These are phyloP conservation scores for Paxillus rubicundulus DNA, from an alignment of 768 basidiomycete genomes.

Conservation along the genomic window DNA sequence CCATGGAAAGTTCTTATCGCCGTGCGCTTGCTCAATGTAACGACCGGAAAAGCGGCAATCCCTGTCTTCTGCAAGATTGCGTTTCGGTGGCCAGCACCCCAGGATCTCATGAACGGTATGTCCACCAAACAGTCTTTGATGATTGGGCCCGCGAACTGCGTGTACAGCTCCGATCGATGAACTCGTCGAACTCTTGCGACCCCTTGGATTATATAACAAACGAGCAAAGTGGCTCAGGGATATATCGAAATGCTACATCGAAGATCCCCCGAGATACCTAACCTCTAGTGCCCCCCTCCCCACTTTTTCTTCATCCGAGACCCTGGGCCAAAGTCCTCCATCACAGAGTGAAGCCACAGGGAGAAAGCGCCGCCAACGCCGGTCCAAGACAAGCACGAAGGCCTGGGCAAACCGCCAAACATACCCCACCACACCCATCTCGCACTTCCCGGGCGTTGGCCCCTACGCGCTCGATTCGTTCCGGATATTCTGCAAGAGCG, in stretches of 20 bases:
- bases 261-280: constrained; percentile 36
- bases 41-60: constrained; percentile 58
- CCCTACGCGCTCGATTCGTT: constrained; percentile 75
- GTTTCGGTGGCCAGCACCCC: constrained; percentile 55
- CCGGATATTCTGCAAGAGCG: constrained; percentile 56
- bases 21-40: constrained; percentile 68
- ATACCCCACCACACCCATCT: constrained; percentile 50
- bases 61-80: constrained; percentile 64
- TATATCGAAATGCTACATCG: constrained; percentile 51
- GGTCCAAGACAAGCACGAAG: background rate
- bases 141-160: background rate
- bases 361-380: background rate
- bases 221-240: constrained; percentile 55
- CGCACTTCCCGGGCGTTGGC: constrained; percentile 63
- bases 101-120: constrained; percentile 53
- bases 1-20: constrained; percentile 73
- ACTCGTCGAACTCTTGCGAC: constrained; percentile 45
- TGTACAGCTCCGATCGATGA: constrained; percentile 42
- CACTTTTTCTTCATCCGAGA: background rate
- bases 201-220: constrained; percentile 58
- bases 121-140: background rate
- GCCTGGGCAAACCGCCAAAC: background rate
- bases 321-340: background rate
- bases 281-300: background rate
- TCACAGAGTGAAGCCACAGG: background rate